Base-by-base conservation (phyloP, 352 stramenopile species). In the Bremia lactucae region DNA sequence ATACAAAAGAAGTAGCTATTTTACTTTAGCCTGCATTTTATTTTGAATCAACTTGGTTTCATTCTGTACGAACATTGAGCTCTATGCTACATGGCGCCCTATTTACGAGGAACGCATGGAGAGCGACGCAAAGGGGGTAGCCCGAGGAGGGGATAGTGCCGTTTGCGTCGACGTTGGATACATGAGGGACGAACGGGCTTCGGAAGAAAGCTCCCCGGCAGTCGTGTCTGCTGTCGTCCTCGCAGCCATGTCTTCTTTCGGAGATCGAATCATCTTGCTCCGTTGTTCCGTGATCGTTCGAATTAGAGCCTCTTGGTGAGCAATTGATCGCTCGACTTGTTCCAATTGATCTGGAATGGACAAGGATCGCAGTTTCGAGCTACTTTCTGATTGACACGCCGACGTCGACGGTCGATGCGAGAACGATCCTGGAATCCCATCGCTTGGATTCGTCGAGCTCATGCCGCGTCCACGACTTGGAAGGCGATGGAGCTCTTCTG, bases 221-320 rank as follows among this genome's bases (percentile, higher is more conserved):
- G 59, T 68, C 1, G 54, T 68, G 15, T 31, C 48, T n/a, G 53
- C 53, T 11, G 45, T 51, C 20, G 52, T 64, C 42, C 42, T 67
- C 0, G 31, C 58, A 7, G 43, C 45, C 0, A 48, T 61, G 33
- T 64, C 48, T 14, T 52, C 42, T 53, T 60, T 52, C n/a, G 52
- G 52, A 19, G 44, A 67, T 6, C 52, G 47, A 8, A 37, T 22
- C 48, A 70, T 51, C 42, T 77, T 75, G 15, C 57, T 65, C 13
- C 62, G 65, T 42, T 82, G 63, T 25, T 70, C 48, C n/a, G 75
- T 36, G 39, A 86, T 80, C 20, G 64, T 70, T 11, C 58, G 69
- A 33, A 87, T 62, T 36, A 87, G 46, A 20, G 59, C 62, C 36
- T 75, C 67, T 36, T 87, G 74, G 46, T 83, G 59, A 1, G 74